A percentile compares a stretch with the other conserved stretches of the same genome.
phyloP scores from a whole-genome alignment of 257 asterid genomes.

The Linaria vulgaris region DNA sequence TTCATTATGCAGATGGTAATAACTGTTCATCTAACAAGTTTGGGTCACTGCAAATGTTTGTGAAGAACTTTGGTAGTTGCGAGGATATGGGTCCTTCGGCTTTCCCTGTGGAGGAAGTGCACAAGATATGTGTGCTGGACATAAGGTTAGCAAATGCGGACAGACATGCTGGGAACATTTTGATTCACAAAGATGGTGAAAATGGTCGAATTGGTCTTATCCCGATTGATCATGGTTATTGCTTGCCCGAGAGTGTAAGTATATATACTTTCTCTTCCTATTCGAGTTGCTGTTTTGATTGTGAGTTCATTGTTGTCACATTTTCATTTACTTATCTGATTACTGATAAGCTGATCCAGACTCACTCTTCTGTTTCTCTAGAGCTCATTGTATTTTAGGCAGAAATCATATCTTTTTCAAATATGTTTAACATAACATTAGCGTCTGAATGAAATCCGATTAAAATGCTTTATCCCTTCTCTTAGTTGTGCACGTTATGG shows the following conservation, averaged over 20 bases:
- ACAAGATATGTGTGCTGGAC: slow-evolving; percentile 51
- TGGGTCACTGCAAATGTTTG: slow-evolving; percentile 54
- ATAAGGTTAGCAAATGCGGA: slow-evolving; percentile 57
- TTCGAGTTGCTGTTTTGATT: too few relatives aligned
- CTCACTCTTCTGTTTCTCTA: too few relatives aligned
- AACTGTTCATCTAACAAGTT: slow-evolving; percentile 28
- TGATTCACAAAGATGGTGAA: slow-evolving; percentile 39
- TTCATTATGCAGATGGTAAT: slow-evolving; percentile 41
- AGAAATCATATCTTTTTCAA: too few relatives aligned
- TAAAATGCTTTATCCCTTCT: too few relatives aligned
- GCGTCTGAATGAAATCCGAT: too few relatives aligned
- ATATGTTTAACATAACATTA: too few relatives aligned
- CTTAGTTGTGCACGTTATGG: too few relatives aligned
- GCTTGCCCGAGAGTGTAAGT: slow-evolving; percentile 61
- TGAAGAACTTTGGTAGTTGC: slow-evolving; percentile 51
- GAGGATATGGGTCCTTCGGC: slow-evolving; percentile 58
- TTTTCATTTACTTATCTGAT: too few relatives aligned
- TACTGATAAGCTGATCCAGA: too few relatives aligned
- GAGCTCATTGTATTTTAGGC: too few relatives aligned
- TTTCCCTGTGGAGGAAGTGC: slow-evolving; percentile 56
- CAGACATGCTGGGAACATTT: slow-evolving; percentile 58
- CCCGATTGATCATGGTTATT: slow-evolving; percentile 65
- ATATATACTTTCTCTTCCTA: not conserved
- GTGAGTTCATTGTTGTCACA: too few relatives aligned
- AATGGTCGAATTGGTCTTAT: slow-evolving; percentile 41